Evolutionary conservation across 169 alveolate genomes (phyloP).

Genomic region (Ichthyophthirius multifiliis): DNA sequence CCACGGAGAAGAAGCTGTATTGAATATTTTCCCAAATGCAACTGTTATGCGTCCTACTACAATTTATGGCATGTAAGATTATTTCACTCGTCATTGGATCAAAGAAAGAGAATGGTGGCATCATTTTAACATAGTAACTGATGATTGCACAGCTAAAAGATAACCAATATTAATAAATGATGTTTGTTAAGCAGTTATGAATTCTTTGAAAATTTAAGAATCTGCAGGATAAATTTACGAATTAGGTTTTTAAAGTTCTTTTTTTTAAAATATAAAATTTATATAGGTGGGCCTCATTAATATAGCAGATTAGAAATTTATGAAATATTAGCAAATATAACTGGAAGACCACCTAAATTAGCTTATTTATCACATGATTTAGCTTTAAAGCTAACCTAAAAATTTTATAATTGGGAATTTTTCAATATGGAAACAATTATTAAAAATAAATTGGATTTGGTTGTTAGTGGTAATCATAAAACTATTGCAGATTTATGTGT

Average conservation of each 20-base stretch:
- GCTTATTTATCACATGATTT: conserved; percentile 17
- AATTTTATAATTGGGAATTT: conserved; percentile 33
- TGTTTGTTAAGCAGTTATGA: conserved; percentile 37
- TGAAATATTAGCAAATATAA: conserved; percentile 41
- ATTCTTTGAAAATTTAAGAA: conserved; percentile 50
- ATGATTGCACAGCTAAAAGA: conserved; percentile 48
- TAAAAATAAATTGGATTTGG: conserved; percentile 29
- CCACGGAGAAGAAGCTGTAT: conserved; percentile 59
- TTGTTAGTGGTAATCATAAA: conserved; percentile 11
- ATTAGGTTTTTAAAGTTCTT: neutral
- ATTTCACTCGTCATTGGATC: conserved; percentile 30
- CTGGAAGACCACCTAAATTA: conserved; percentile 47
- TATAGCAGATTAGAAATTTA: conserved; percentile 42
- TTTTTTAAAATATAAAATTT: neutral
- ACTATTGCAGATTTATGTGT: conserved; percentile 36
- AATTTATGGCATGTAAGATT: conserved; percentile 31
- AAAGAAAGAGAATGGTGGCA: conserved; percentile 26
- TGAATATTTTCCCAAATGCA: conserved; percentile 43
- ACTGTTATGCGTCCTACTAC: conserved; percentile 52
- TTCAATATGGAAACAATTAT: conserved; percentile 28
- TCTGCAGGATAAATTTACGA: conserved; percentile 53
- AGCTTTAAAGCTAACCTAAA: conserved; percentile 25
- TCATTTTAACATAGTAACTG: conserved; percentile 43
- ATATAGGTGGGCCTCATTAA: conserved; percentile 53
- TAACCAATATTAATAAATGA: conserved; percentile 47